Evolutionary conservation across 176 grass and related monocot species (phyloP).

Genomic region (Thalia dealbata): DNA sequence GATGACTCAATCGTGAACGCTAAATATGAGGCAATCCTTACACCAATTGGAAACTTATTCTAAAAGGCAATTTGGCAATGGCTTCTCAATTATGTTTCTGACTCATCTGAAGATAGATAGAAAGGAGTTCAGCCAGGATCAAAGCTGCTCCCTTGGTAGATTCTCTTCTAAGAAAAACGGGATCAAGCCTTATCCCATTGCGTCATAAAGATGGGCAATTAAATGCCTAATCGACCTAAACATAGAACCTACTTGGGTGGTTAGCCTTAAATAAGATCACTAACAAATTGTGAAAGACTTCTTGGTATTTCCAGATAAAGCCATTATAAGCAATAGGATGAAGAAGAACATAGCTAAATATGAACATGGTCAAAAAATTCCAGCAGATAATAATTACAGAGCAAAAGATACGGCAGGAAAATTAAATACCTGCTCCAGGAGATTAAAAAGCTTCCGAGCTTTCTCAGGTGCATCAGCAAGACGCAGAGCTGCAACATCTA

Average conservation of each 20-base stretch:
- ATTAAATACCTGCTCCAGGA: slow-evolving; percentile 66
- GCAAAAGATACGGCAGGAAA: slow-evolving; percentile 6
- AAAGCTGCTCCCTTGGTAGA: no score
- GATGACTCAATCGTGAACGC: no score
- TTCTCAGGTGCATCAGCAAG: slow-evolving; percentile 87
- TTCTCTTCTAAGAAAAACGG: no score
- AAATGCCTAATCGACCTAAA: background rate
- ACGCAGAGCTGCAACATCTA: slow-evolving; percentile 76
- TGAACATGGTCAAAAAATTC: background rate
- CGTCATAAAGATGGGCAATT: no score
- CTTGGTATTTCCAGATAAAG: background rate
- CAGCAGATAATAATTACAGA: background rate
- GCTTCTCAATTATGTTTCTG: no score
- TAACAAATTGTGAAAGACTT: background rate
- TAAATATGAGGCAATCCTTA: no score
- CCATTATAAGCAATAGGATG: background rate
- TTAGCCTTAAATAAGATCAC: background rate
- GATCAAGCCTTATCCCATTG: no score
- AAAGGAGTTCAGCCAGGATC: no score
- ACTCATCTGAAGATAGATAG: no score
- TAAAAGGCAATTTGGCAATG: no score
- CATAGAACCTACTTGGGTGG: background rate
- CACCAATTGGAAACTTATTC: no score
- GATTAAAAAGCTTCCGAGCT: slow-evolving; percentile 71
- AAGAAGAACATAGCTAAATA: background rate